These are phyloP conservation scores for Hansenula sp. DNA, from an alignment of 1,139 yeast species.

Conservation along the genomic window DNA sequence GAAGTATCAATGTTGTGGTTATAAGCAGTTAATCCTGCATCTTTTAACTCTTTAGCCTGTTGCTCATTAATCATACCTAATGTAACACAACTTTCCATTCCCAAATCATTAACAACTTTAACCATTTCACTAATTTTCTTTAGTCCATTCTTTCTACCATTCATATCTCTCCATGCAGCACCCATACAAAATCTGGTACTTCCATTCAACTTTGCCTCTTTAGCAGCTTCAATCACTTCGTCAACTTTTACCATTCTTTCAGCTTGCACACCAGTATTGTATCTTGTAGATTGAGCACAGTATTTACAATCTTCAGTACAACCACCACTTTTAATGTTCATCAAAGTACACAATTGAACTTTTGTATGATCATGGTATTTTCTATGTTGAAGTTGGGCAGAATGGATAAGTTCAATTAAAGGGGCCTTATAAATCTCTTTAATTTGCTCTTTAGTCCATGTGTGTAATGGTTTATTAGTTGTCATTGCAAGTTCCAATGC, in stretches of 20 bases:
- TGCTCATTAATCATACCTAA: constrained; percentile 68
- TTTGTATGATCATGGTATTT: constrained; percentile 63
- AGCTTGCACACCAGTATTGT: constrained; percentile 67
- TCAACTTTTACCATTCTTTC: constrained; percentile 59
- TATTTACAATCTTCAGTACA: constrained; percentile 80
- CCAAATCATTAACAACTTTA: constrained; percentile 55
- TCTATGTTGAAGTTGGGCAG: constrained; percentile 65
- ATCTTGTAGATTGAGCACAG: constrained; percentile 70
- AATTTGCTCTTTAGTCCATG: constrained; percentile 62
- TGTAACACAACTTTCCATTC: constrained; percentile 77
- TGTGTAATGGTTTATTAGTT: constrained; percentile 34
- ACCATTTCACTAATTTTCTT: constrained; percentile 65
- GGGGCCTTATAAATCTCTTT: constrained; percentile 60
- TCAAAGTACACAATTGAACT: constrained; percentile 71
- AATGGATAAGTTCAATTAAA: constrained; percentile 54
- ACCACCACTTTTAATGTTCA: constrained; percentile 76
- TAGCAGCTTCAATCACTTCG: constrained; percentile 59
- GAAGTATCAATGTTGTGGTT: constrained; percentile 81
- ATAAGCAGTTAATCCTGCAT: constrained; percentile 77
- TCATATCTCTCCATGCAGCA: constrained; percentile 87
- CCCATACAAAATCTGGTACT: constrained; percentile 83
- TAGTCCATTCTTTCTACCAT: constrained; percentile 67
- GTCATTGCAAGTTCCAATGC: constrained; percentile 23
- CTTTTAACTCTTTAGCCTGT: constrained; percentile 54
- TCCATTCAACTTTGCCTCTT: constrained; percentile 62